Conservation (phyloP, 768 basidiomycete species). For the Leccinum fibrillosum region DNA sequence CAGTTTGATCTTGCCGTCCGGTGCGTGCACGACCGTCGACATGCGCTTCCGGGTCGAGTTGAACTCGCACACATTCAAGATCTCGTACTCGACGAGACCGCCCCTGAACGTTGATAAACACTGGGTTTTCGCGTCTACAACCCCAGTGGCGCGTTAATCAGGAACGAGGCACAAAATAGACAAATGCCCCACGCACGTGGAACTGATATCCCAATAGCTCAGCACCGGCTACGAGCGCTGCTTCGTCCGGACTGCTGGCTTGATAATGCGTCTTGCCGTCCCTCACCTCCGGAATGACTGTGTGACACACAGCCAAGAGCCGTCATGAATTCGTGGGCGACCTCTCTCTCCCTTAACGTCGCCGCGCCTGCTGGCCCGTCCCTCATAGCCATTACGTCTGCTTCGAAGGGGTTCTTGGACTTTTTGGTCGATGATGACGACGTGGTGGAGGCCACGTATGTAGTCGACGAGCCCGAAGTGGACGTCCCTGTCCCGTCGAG, state of each 20-base stretch:
- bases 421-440: conserved; percentile 8
- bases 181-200: conserved; percentile 56
- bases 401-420: conserved; percentile 57
- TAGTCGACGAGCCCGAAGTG: neutral
- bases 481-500: conserved; percentile 40
- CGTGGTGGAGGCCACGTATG: neutral
- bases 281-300: conserved; percentile 91
- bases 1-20: conserved; percentile 89
- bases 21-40: conserved; percentile 88
- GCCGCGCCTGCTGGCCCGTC: neutral
- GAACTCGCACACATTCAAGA: conserved; percentile 98
- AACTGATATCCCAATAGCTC: conserved; percentile 91
- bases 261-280: conserved; percentile 92
- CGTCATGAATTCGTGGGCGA: conserved; percentile 70
- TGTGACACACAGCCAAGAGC: conserved; percentile 93
- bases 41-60: conserved; percentile 97
- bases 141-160: neutral
- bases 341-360: conserved; percentile 40
- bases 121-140: conserved; percentile 90
- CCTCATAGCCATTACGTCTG: conserved; percentile 16
- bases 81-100: conserved; percentile 72
- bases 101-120: conserved; percentile 82
- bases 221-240: conserved; percentile 91
- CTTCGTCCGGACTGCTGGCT: conserved; percentile 97
- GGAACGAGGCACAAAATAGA: neutral